These are phyloP conservation scores for Moesziomyces parantarcticus DNA, from an alignment of 1,284 basidiomycete genomes.

Conservation along the genomic window DNA sequence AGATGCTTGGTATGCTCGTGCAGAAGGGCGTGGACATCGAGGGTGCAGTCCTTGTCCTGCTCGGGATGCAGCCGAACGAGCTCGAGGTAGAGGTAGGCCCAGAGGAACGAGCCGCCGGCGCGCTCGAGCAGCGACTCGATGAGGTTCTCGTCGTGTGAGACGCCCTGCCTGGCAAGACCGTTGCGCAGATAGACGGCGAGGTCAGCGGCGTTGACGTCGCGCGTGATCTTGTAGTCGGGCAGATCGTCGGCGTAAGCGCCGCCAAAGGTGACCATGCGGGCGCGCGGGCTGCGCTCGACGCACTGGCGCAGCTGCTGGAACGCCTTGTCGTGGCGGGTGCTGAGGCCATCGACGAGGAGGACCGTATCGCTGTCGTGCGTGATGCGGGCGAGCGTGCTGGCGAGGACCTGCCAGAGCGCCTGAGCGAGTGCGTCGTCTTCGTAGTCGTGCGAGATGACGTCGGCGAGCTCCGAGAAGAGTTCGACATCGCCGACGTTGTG, in stretches of 20 bases:
- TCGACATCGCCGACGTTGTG: constrained; percentile 2
- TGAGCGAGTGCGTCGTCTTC: background rate
- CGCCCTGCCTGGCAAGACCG: constrained; percentile 19
- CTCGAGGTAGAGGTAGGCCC: constrained; percentile 40
- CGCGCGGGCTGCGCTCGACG: background rate
- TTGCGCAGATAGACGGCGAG: constrained; percentile 28
- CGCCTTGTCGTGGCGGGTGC: constrained; percentile 2
- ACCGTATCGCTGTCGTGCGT: background rate
- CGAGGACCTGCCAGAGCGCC: too few species aligned
- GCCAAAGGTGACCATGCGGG: constrained; percentile 7
- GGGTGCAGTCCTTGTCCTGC: background rate
- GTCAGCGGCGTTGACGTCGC: constrained; percentile 23
- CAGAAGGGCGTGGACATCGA: background rate
- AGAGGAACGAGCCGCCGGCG: constrained; percentile 37
- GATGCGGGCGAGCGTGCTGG: background rate
- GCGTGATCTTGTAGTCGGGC: constrained; percentile 18
- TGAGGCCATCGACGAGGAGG: constrained; percentile 5
- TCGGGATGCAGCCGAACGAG: constrained; percentile 21
- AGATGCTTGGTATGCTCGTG: constrained; percentile 3
- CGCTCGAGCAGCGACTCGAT: constrained; percentile 21
- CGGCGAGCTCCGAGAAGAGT: constrained; percentile 3
- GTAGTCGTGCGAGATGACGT: background rate
- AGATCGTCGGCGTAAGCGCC: constrained; percentile 20
- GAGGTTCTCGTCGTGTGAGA: constrained; percentile 26
- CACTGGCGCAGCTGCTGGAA: constrained; percentile 1